Evolutionary conservation across 179 eudicot species (phyloP).

Genomic region (Silene coronaria): DNA sequence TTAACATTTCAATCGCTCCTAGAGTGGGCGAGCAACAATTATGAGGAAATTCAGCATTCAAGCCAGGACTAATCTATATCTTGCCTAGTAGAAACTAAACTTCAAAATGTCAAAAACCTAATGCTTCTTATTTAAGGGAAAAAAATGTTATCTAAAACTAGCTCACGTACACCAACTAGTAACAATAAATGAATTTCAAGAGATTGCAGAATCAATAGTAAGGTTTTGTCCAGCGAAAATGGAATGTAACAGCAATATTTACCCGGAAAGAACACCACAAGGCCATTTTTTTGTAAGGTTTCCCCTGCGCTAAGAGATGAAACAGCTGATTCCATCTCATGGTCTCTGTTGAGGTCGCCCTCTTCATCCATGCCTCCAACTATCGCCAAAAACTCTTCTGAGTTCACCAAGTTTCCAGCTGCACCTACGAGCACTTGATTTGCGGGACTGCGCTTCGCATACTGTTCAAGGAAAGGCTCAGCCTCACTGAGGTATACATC

Average conservation of each 20-base stretch:
- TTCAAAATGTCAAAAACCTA: background rate
- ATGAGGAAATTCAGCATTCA: background rate
- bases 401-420: conserved; percentile 71
- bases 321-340: conserved; percentile 38
- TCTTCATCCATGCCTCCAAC: conserved; percentile 81
- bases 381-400: conserved; percentile 82
- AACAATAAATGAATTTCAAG: background rate
- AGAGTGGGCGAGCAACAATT: background rate
- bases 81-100: background rate
- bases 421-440: conserved; percentile 79
- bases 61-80: background rate
- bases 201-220: background rate
- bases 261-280: conserved; percentile 96
- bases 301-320: conserved; percentile 38
- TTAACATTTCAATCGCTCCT: background rate
- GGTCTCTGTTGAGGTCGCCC: conserved; percentile 66
- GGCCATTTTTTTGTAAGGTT: conserved; percentile 53
- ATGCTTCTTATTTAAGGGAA: background rate
- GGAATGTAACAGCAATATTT: conserved; percentile 1
- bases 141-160: background rate
- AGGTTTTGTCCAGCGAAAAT: background rate
- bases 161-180: background rate
- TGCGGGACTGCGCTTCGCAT: conserved; percentile 74
- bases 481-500: conserved; percentile 83
- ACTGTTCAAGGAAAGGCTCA: conserved; percentile 91